A percentile compares a stretch with the other conserved stretches of the same genome.
Conservation (phyloP, 1,139 yeast genomes). For the Blastobotrys buckinghamii region DNA sequence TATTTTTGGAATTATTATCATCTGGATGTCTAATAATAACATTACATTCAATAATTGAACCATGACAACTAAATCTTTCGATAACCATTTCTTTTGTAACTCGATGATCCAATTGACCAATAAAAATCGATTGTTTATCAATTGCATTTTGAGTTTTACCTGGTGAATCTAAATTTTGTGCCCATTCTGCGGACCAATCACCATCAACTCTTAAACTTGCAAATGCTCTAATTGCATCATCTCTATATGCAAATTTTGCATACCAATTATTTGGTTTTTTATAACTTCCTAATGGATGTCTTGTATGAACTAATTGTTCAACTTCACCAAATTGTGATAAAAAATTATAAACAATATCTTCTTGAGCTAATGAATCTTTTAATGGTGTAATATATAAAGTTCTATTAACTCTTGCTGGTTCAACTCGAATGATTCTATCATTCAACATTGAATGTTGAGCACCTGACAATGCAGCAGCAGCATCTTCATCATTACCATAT, state of each 20-base stretch:
- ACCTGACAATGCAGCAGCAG: slow-evolving; percentile 55
- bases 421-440: slow-evolving; percentile 78
- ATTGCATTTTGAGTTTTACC: slow-evolving; percentile 36
- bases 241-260: slow-evolving; percentile 74
- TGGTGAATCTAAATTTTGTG: slow-evolving; percentile 53
- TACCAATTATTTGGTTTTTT: slow-evolving; percentile 54
- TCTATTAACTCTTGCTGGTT: slow-evolving; percentile 84
- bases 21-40: slow-evolving; percentile 16
- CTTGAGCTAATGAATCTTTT: slow-evolving; percentile 20
- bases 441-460: slow-evolving; percentile 68
- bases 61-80: slow-evolving; percentile 62
- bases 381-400: slow-evolving; percentile 48
- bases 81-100: slow-evolving; percentile 51
- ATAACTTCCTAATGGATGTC: slow-evolving; percentile 11
- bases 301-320: slow-evolving; percentile 47
- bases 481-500: slow-evolving; percentile 65
- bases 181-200: slow-evolving; percentile 68
- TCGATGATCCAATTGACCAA: slow-evolving; percentile 59
- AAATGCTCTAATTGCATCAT: slow-evolving; percentile 86
- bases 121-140: slow-evolving; percentile 67
- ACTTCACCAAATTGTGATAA: slow-evolving; percentile 62
- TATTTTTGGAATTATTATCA: slow-evolving; percentile 31
- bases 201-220: slow-evolving; percentile 34
- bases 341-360: slow-evolving; percentile 35
- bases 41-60: slow-evolving; percentile 44